Base-by-base conservation (phyloP, 2,329 filamentous ascomycete genomes). In the Xylariales sp. region DNA sequence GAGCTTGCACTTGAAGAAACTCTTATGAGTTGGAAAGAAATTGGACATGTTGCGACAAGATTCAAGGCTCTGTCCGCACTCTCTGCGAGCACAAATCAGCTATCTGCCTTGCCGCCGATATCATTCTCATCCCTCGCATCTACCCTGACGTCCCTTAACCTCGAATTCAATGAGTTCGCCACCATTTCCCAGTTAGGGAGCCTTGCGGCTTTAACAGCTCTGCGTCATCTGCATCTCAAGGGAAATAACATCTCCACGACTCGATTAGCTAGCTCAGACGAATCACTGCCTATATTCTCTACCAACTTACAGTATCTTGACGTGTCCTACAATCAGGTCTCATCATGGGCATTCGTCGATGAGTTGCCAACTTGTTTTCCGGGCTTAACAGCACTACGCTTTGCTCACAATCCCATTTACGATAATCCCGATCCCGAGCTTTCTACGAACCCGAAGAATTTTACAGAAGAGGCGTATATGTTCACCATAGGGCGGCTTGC, bases 331-430 rank as follows among this genome's bases (percentile, higher is more conserved):
- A 95, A 95, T 79, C 80, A 84, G 16, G 84, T 95, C 36, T 77
- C 83, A 16, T 84, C 85, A 18, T 97, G 94, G 93, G 75, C 79
- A 36, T 93, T 97, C 77, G 84, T 97, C 71, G 90, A 97, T 74
- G 77, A 83, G 5, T 85, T 99, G 1, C 81, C 87, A 1, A 75
- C 78, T 12, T 82, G 88, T 65, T 93, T 97, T 72, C 95, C 96
- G 0, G 88, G 90, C 3, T 83, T 98, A 6, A 85, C 82, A 12
- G 89, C 89, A 41, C 86, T 99, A 46, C 91, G 94, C 16, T 88
- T 97, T 69, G 89, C 93, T 5, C 90, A 94, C 76, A 98, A 98
- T 73, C 94, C 95, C 4, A 85, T 98, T 28, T 97, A 93, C 80
- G 84, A 90, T 62, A 81, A 84, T 70, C 83, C 78, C 32, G 81